Conservation (phyloP, 768 basidiomycete genomes). For the Tricholoma sp. region DNA sequence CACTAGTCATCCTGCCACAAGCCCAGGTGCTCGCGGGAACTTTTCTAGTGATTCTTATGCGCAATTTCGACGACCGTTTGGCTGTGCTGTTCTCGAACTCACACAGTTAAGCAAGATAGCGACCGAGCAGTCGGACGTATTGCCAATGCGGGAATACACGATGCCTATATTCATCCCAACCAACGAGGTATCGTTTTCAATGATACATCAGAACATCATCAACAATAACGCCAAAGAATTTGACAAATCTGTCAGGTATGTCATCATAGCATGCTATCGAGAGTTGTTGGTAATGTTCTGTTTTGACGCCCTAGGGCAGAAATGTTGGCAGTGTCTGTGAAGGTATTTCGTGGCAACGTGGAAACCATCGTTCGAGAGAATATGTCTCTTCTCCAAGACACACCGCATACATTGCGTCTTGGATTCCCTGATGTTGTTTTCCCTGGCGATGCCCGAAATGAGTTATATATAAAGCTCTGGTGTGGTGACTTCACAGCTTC, state of each 20-base stretch:
- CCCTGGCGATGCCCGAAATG: slow-evolving; percentile 88
- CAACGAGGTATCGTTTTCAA: slow-evolving; percentile 84
- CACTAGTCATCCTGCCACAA: slow-evolving; percentile 5
- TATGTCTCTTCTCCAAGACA: slow-evolving; percentile 74
- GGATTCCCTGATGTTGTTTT: slow-evolving; percentile 97
- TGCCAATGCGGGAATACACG: slow-evolving; percentile 65
- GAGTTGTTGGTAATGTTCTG: neutral
- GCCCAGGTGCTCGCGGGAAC: slow-evolving; percentile 10
- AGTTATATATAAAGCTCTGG: slow-evolving; percentile 96
- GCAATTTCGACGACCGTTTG: slow-evolving; percentile 83
- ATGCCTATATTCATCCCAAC: slow-evolving; percentile 87
- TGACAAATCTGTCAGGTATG: slow-evolving; percentile 76
- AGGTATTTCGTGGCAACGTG: slow-evolving; percentile 82
- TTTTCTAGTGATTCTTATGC: slow-evolving; percentile 28
- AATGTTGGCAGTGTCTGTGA: slow-evolving; percentile 76
- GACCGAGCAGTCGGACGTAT: slow-evolving; percentile 57
- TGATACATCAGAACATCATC: slow-evolving; percentile 94
- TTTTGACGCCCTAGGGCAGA: slow-evolving; percentile 61
- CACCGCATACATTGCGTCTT: slow-evolving; percentile 78
- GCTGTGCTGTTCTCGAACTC: slow-evolving; percentile 91
- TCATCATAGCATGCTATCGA: slow-evolving; percentile 1
- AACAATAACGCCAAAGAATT: slow-evolving; percentile 71
- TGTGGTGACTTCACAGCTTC: slow-evolving; percentile 77
- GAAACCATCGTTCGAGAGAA: slow-evolving; percentile 76
- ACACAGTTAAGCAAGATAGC: slow-evolving; percentile 68